Conservation (phyloP, 2,329 filamentous ascomycete genomes). For the Nigrospora osmanthi region DNA sequence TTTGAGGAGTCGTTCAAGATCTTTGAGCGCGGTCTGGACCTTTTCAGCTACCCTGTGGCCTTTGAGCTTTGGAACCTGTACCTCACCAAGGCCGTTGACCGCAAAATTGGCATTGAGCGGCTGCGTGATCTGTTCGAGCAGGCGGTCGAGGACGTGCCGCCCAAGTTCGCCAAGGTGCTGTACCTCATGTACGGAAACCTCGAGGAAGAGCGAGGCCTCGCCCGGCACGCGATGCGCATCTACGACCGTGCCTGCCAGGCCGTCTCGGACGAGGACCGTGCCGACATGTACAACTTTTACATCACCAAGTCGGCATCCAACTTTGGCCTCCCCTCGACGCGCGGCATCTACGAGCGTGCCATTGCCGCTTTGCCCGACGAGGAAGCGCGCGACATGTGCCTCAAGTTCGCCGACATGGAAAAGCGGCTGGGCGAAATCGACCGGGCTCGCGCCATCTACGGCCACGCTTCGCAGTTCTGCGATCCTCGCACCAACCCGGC, state of each 20-base stretch:
- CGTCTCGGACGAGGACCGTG: constrained; percentile 87
- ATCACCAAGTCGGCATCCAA: constrained; percentile 98
- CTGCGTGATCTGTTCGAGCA: constrained; percentile 95
- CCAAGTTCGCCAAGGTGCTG: constrained; percentile 90
- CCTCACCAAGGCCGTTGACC: constrained; percentile 91
- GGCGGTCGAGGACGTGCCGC: constrained; percentile 87
- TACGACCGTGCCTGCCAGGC: constrained; percentile 95
- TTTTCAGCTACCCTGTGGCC: constrained; percentile 97
- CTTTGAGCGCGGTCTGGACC: constrained; percentile 89
- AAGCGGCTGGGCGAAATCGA: constrained; percentile 88
- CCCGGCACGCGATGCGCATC: constrained; percentile 95
- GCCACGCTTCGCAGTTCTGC: constrained; percentile 94
- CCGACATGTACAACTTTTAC: constrained; percentile 99
- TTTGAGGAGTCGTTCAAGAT: constrained; percentile 98
- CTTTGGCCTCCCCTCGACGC: constrained; percentile 89
- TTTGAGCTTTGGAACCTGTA: constrained; percentile 99
- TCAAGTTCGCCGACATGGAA: constrained; percentile 98
- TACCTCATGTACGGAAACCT: constrained; percentile 98
- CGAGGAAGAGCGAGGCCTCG: constrained; percentile 90
- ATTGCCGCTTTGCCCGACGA: constrained; percentile 88
- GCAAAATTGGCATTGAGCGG: constrained; percentile 91
- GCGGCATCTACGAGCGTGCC: constrained; percentile 92
- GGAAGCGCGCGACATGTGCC: constrained; percentile 95
- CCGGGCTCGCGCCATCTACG: constrained; percentile 88
- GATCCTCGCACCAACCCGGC: constrained; percentile 83